Percentiles rank a stretch among this genome's conserved stretches.
Evolutionary conservation across 2,329 filamentous ascomycete species (phyloP).

Genomic region (Ciborinia camelliae): DNA sequence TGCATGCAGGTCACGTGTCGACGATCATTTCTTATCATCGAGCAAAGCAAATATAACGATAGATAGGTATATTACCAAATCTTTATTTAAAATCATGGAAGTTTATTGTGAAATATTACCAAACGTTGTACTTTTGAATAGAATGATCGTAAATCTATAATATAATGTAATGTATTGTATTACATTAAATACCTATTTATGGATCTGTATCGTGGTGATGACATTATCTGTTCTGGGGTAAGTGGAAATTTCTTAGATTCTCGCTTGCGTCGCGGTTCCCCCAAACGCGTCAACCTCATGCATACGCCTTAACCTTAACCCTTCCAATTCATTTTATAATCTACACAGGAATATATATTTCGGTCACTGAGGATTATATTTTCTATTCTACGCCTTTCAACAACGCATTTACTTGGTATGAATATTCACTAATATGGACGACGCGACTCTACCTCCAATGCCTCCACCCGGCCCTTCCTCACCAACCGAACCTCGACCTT

Average conservation of each 20-base stretch:
- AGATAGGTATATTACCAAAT: background rate
- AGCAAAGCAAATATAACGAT: too few relatives aligned
- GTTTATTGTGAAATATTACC: background rate
- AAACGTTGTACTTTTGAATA: background rate
- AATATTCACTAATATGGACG: conserved; percentile 31
- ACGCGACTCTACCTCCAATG: conserved; percentile 34
- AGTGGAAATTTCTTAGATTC: conserved; percentile 14
- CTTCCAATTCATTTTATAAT: background rate
- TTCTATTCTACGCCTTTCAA: background rate
- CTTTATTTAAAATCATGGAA: background rate
- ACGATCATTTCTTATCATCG: background rate
- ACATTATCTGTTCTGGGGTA: conserved; percentile 6
- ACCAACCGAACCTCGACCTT: conserved; percentile 20
- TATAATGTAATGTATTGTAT: too few relatives aligned
- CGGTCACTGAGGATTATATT: background rate
- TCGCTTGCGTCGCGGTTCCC: conserved; percentile 21
- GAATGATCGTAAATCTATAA: too few relatives aligned
- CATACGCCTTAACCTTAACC: background rate
- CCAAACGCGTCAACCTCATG: conserved; percentile 19
- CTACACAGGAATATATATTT: background rate
- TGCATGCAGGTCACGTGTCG: conserved; percentile 18
- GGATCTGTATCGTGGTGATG: background rate
- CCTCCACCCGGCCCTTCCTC: conserved; percentile 31
- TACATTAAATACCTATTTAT: too few relatives aligned
- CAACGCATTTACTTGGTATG: background rate